Base-by-base conservation (phyloP, 2,329 filamentous ascomycete species). In the Didymella arachidicola region DNA sequence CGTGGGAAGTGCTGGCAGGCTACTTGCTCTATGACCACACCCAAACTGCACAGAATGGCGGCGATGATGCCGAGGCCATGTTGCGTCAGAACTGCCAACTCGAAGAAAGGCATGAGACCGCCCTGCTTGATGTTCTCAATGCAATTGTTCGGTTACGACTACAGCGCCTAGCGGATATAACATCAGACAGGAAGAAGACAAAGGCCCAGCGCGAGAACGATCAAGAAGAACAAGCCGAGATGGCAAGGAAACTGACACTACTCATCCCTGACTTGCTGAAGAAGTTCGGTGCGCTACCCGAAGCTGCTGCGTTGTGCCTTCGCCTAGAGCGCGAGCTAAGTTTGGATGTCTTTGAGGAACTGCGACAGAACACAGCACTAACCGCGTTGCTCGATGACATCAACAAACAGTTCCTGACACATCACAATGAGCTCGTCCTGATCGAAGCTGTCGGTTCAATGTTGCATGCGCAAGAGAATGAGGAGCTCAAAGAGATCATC, bases 21-120 rank as follows among this genome's bases (percentile, higher is more conserved):
- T 99, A 97, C 75, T 84, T 99, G 7, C 82, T 99, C 2, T 96
- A 92, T 73, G 95, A 99, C 70, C 93, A 98, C 76, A 95, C 93
- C 0, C 72, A 75, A 29, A 72, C 70, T 19, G 63, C 79, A 71
- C 73, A 86, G 75, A 80, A 87, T 67, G 77, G 82, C 64, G 83
- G 84, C 46, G 84, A 85, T 27, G 86, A 88, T 59, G 79, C 86
- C 1, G 85, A 91, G 49, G 81, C 81, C 18, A 82, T 85, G 26
- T 84, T 96, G 49, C 91, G 90, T 69, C 84, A 86, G 60, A 86
- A 89, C 27, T 89, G 92, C 66, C 90, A 89, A 41, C 88, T 94
- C 5, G 83, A 86, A 26, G 84, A 89, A 43, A 85, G 85, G 14
- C 93, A 99, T 74, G 94, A 98, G 73, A 84, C 88, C 1, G 89